These are phyloP conservation scores for Parastagonospora avenae DNA, from an alignment of 2,329 filamentous ascomycete genomes.

Conservation along the genomic window DNA sequence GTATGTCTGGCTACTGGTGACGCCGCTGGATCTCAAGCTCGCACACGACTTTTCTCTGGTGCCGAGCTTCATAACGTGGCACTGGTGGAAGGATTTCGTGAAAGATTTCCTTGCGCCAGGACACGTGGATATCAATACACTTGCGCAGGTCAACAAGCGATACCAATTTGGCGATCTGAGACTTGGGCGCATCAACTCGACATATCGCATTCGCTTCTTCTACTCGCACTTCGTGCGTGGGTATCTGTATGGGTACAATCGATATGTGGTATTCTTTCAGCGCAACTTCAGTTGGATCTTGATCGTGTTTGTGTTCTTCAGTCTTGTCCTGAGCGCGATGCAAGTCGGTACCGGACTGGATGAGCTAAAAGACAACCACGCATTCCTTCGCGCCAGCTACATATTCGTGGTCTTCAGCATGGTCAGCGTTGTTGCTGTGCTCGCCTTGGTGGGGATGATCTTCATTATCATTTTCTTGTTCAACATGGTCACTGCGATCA, in stretches of 20 bases:
- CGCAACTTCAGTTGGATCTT: conserved; percentile 46
- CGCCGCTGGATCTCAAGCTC: conserved; percentile 40
- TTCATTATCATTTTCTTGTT: conserved; percentile 43
- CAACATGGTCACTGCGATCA: conserved; percentile 45
- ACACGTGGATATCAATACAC: conserved; percentile 35
- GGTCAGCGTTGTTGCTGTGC: conserved; percentile 33
- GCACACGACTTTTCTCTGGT: conserved; percentile 37
- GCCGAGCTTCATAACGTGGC: conserved; percentile 38
- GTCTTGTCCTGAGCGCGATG: conserved; percentile 45
- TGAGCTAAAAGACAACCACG: conserved; percentile 24
- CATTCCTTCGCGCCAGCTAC: conserved; percentile 35
- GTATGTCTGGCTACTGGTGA: conserved; percentile 44
- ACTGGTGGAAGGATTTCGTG: conserved; percentile 43
- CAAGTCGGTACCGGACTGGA: conserved; percentile 41
- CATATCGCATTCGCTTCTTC: conserved; percentile 41
- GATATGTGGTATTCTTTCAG: conserved; percentile 47
- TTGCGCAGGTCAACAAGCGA: conserved; percentile 44
- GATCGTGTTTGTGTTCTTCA: conserved; percentile 46
- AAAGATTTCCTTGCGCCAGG: conserved; percentile 20
- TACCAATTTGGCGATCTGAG: conserved; percentile 45
- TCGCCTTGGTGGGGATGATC: conserved; percentile 28
- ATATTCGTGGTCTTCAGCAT: conserved; percentile 46
- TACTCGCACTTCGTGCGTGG: conserved; percentile 44
- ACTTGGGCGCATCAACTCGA: conserved; percentile 42
- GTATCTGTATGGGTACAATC: conserved; percentile 48